Evolutionary conservation across 495 filamentous ascomycete species (phyloP).

Genomic region (Penicillium diatomitis): DNA sequence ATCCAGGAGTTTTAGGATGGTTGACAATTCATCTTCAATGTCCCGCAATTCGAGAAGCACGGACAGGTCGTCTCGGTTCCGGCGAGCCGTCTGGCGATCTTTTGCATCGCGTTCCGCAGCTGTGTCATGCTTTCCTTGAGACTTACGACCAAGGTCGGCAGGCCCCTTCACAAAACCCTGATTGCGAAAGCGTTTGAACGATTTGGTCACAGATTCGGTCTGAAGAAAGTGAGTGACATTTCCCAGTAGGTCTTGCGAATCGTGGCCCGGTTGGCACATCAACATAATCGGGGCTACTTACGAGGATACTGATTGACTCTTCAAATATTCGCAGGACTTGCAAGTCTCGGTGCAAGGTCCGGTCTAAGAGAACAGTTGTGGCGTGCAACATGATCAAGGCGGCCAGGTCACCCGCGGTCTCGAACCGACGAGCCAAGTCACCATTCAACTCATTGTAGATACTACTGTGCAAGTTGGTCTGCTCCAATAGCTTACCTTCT

Average conservation of each 20-base stretch:
- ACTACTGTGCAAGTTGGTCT: slow-evolving; percentile 53
- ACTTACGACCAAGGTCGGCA: slow-evolving; percentile 39
- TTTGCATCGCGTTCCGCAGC: slow-evolving; percentile 37
- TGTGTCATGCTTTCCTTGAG: slow-evolving; percentile 35
- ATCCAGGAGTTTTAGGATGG: slow-evolving; percentile 48
- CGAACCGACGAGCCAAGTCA: slow-evolving; percentile 54
- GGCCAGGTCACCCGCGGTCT: slow-evolving; percentile 53
- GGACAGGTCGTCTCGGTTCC: slow-evolving; percentile 55
- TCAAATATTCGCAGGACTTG: slow-evolving; percentile 61
- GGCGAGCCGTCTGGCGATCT: slow-evolving; percentile 41
- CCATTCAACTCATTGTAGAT: slow-evolving; percentile 63
- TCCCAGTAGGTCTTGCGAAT: slow-evolving; percentile 3
- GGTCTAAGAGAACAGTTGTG: slow-evolving; percentile 52
- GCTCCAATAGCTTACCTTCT: slow-evolving; percentile 50
- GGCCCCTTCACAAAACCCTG: slow-evolving; percentile 34
- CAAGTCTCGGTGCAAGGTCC: slow-evolving; percentile 48
- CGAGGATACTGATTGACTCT: slow-evolving; percentile 56
- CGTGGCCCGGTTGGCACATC: not conserved
- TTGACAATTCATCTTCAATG: slow-evolving; percentile 56
- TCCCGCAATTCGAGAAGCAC: slow-evolving; percentile 56
- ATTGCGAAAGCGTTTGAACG: slow-evolving; percentile 55
- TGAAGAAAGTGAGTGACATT: slow-evolving; percentile 6
- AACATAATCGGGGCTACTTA: slow-evolving; percentile 9
- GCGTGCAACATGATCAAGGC: slow-evolving; percentile 54
- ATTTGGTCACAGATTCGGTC: slow-evolving; percentile 55